A percentile compares a stretch with the other conserved stretches of the same genome.
Evolutionary conservation across 495 filamentous ascomycete species (phyloP).

Genomic region (Lasiosphaeris hirsuta): DNA sequence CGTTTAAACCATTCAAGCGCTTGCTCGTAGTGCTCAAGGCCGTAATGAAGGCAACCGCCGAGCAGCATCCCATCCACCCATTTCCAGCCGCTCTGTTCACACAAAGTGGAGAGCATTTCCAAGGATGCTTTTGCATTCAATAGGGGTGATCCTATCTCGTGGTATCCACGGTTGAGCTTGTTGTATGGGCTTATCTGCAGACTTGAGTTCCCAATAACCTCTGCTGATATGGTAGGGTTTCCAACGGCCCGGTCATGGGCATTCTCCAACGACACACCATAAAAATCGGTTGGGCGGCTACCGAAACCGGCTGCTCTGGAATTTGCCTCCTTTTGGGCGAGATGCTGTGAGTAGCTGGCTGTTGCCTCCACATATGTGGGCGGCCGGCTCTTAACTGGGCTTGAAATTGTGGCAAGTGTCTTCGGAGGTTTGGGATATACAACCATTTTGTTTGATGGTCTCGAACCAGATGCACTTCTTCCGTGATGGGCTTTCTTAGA

Average conservation of each 20-base stretch:
- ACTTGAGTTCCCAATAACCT: conserved; percentile 11
- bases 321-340: conserved; percentile 23
- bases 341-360: conserved; percentile 19
- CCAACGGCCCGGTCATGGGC: conserved; percentile 1
- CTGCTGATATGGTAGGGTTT: conserved; percentile 14
- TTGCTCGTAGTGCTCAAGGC: conserved; percentile 79
- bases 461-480: conserved; percentile 21
- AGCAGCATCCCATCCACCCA: conserved; percentile 97
- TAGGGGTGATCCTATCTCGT: conserved; percentile 32
- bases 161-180: conserved; percentile 16
- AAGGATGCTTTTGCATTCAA: conserved; percentile 64
- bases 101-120: conserved; percentile 76
- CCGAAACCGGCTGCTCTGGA: conserved; percentile 12
- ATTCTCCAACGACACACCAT: background rate
- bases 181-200: conserved; percentile 15
- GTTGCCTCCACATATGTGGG: conserved; percentile 11
- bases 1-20: conserved; percentile 86
- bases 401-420: conserved; percentile 20
- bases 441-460: conserved; percentile 36
- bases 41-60: conserved; percentile 91
- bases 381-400: conserved; percentile 6
- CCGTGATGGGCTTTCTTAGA: conserved; percentile 46
- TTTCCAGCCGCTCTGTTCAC: conserved; percentile 82
- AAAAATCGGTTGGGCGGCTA: conserved; percentile 1
- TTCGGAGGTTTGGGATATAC: conserved; percentile 49